phyloP scores from a whole-genome alignment of 495 filamentous ascomycete species.

The Trypethelium eluteriae region DNA sequence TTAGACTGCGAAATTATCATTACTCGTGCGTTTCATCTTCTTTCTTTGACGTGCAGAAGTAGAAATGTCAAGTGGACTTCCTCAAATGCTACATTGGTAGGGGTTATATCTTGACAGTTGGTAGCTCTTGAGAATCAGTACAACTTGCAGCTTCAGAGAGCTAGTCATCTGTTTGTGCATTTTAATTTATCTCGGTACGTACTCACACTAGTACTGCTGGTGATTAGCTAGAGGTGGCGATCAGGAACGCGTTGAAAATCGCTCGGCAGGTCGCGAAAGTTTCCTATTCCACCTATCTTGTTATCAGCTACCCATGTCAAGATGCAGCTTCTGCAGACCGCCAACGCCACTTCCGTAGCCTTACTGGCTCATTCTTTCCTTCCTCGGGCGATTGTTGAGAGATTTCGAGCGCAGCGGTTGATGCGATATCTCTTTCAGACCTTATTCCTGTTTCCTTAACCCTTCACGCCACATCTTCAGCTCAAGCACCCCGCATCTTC shows the following conservation, averaged over 20 bases:
- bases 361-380: neutral
- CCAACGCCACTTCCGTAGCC: conserved; percentile 4
- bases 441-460: neutral
- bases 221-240: too few relatives aligned
- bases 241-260: neutral
- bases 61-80: too few relatives aligned
- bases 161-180: too few relatives aligned
- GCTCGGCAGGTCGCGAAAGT: neutral
- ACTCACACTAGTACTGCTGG: too few relatives aligned
- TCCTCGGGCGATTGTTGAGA: conserved; percentile 10
- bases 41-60: neutral
- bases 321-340: conserved; percentile 7
- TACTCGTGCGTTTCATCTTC: neutral
- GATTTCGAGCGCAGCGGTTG: neutral
- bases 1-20: conserved; percentile 23
- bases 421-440: neutral
- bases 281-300: neutral
- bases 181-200: too few relatives aligned
- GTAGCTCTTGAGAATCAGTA: too few relatives aligned
- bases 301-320: neutral
- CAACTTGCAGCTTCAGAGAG: too few relatives aligned
- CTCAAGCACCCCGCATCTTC: neutral
- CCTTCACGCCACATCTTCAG: neutral
- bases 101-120: too few relatives aligned
- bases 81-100: too few relatives aligned